Conservation (phyloP, 192 early-diverging fungal species). For the Irineochytrium annulatum region DNA sequence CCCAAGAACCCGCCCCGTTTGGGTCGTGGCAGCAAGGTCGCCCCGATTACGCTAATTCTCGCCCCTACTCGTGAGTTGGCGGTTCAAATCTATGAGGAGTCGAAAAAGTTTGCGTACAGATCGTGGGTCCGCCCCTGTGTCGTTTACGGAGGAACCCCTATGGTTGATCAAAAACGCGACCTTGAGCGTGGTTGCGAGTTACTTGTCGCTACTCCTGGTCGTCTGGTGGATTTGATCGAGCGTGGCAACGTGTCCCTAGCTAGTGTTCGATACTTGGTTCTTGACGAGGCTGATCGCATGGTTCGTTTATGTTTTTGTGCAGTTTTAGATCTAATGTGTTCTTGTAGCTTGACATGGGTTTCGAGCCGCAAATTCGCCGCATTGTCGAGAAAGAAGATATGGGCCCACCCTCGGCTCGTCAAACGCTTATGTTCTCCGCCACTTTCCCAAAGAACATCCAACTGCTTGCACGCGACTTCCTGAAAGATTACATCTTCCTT, state of each 20-base stretch:
- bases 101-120: constrained; percentile 58
- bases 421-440: constrained; percentile 97
- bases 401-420: constrained; percentile 52
- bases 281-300: constrained; percentile 59
- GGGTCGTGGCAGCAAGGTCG: constrained; percentile 35
- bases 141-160: constrained; percentile 94
- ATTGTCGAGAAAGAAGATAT: constrained; percentile 80
- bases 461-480: constrained; percentile 86
- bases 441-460: constrained; percentile 94
- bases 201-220: constrained; percentile 90
- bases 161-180: constrained; percentile 79
- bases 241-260: constrained; percentile 70
- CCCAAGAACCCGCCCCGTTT: not conserved
- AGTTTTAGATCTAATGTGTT: constrained; percentile 36
- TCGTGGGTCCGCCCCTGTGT: constrained; percentile 92
- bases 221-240: constrained; percentile 86
- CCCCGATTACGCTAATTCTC: constrained; percentile 76
- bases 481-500: constrained; percentile 72
- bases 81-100: constrained; percentile 90
- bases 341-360: constrained; percentile 86
- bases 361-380: constrained; percentile 85
- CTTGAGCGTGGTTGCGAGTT: constrained; percentile 92
- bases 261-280: constrained; percentile 65
- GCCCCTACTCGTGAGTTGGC: constrained; percentile 96
- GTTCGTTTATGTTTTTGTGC: constrained; percentile 6